phyloP scores from a whole-genome alignment of 2,329 filamentous ascomycete species.

The Monosporascus cannonballus region DNA sequence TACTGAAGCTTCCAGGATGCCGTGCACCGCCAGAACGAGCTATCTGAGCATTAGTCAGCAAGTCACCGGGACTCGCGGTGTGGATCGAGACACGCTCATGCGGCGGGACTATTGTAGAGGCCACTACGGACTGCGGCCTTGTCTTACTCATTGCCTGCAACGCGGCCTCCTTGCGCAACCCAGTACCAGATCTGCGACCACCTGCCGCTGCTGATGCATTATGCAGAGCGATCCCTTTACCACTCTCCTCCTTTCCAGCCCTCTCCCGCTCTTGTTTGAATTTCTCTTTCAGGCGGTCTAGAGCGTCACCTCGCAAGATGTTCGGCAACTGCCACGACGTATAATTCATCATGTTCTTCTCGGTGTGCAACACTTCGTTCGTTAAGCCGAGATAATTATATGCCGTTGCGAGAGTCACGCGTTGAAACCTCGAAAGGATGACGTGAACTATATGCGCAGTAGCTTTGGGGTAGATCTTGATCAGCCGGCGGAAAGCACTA shows the following conservation, averaged over 20 bases:
- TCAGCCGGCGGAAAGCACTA: constrained; percentile 87
- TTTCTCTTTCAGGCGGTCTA: constrained; percentile 86
- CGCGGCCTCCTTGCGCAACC: constrained; percentile 72
- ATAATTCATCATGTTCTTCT: constrained; percentile 89
- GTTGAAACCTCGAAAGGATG: constrained; percentile 86
- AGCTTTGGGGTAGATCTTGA: constrained; percentile 89
- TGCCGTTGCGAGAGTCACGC: constrained; percentile 89
- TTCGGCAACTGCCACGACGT: constrained; percentile 90
- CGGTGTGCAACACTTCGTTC: constrained; percentile 84
- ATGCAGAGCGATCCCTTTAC: constrained; percentile 92
- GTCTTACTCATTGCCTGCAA: constrained; percentile 58
- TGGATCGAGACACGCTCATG: constrained; percentile 36
- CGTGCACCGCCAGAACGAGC: constrained; percentile 53
- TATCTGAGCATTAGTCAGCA: constrained; percentile 71
- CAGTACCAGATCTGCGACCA: constrained; percentile 65
- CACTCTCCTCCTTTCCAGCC: constrained; percentile 71
- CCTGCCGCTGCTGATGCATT: constrained; percentile 62
- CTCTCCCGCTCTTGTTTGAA: constrained; percentile 81
- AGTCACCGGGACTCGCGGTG: constrained; percentile 66
- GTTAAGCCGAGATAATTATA: constrained; percentile 92
- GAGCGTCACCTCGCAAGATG: constrained; percentile 73
- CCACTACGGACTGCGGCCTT: constrained; percentile 36
- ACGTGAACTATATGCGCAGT: constrained; percentile 97
- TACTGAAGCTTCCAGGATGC: constrained; percentile 24
- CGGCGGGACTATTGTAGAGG: constrained; percentile 33